Evolutionary conservation across 371 early-diverging fungal species (phyloP), one percentile per base, ranked within the genome.

Genomic region (Paraphysoderma sedebokerense): DNA sequence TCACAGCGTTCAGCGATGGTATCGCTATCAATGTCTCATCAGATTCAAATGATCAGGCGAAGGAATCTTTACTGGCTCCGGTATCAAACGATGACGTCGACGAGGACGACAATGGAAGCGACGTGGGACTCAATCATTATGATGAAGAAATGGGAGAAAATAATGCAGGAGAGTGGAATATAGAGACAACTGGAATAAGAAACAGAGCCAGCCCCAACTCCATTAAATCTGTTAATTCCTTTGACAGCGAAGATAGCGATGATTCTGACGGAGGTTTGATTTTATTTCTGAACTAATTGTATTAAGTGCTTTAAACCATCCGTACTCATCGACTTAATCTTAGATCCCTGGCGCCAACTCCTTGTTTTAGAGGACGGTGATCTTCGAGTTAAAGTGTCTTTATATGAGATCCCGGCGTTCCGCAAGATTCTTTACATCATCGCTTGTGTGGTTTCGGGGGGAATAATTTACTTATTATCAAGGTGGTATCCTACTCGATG

Each of bases 401-500:
- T 44, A 13, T 26, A 28, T 32, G 20, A n/a, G 17, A 33, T 48
- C 47, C 42, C 29, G 5, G 15, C 0, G 41, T 15, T 28, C 27
- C 20, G 28, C 24, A 13, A 48, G 20, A 22, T 23, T 45, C 17
- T 78, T 8, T 90, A 81, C 58, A 61, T 70, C 39, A 2, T 80
- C 3, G 50, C 66, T 5, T 80, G 77, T 27, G n/a, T 85, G 33
- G 42, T 81, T 29, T 72, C 85, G 1, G 58, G 65, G 3, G 93
- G 93, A 2, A 33, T 83, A 13, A 52, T 81, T 2, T 82, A 76
- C 55, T 63, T 92, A 11, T 36, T 87, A 3, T 79, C 76, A 49
- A 74, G 87, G 33, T 92, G 93, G 93, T 61, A 88, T 47, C 87
- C 90, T 20, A 57, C 56, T 24, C 66, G 79, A 61, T 81, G 79